Base-by-base conservation (phyloP, 2,329 filamentous ascomycete genomes). In the Lasiodiplodia gonubiensis region DNA sequence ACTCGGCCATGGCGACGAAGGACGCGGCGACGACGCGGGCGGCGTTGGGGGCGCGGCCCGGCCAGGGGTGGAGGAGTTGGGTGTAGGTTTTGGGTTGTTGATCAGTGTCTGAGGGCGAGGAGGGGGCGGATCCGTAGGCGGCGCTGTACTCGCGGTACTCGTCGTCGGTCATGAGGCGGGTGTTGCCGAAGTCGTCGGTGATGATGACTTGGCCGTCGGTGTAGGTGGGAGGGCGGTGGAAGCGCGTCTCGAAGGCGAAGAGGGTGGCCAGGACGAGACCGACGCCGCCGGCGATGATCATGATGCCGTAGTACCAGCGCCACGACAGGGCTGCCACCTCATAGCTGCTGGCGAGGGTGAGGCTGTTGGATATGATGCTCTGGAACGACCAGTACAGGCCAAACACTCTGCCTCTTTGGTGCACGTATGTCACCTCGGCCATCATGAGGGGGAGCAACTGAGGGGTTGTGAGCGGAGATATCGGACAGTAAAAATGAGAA, bases 231-330 rank as follows among this genome's bases (percentile, higher is more conserved):
- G 74, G 74, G 0, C 80, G 76, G n/a, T 74, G 69, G 68, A 78
- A 82, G 23, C 74, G 80, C 7, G 55, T 76, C 76, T 86, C 76
- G 68, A 84, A 76, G 65, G 79, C 71, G 66, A 77, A 66, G 69
- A 82, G 74, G 70, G 81, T 55, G 67, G 79, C 70, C 27, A 82
- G 64, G 69, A 84, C 55, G 3, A 61, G 10, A 1, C 79, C 78
- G 6, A 76, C 63, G 10, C 71, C 77, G 10, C 76, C 70, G 4
- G 79, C 73, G 49, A 79, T 78, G 11, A 74, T 74, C 23, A 79
- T 78, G 1, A 81, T 73, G 77, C 77, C 80, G 59, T 81, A 82
- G 70, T 79, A 81, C 77, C 79, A 82, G 46, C 78, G 71, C 80
- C 80, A 81, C 1, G 75, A 74, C 0, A 78, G 69, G 4, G 75